These are phyloP conservation scores for Botrytis hyacinthi DNA, from an alignment of 2,329 filamentous ascomycete species.

Conservation along the genomic window DNA sequence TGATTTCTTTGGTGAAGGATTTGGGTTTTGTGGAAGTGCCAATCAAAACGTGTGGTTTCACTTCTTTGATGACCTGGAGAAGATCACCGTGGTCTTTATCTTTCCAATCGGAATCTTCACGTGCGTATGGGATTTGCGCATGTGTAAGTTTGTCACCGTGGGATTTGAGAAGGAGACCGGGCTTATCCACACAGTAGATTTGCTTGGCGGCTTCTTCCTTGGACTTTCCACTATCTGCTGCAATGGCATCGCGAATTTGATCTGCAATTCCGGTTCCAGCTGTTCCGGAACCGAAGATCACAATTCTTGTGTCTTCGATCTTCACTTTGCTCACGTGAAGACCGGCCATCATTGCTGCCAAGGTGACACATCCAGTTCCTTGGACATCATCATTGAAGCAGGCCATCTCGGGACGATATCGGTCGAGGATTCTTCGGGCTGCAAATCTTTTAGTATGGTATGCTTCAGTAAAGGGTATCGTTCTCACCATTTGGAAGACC, in stretches of 20 bases:
- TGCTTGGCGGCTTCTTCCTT: constrained; percentile 75
- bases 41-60: constrained; percentile 78
- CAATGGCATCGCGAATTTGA: constrained; percentile 77
- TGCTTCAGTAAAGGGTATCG: neutral
- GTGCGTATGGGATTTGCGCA: constrained; percentile 67
- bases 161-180: constrained; percentile 67
- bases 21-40: constrained; percentile 79
- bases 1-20: constrained; percentile 70
- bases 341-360: constrained; percentile 77
- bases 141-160: constrained; percentile 59
- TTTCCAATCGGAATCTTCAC: constrained; percentile 62
- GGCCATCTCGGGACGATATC: constrained; percentile 68
- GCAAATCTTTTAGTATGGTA: neutral
- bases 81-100: constrained; percentile 56
- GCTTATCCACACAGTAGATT: constrained; percentile 74
- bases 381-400: constrained; percentile 94
- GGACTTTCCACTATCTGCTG: constrained; percentile 61
- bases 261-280: constrained; percentile 85
- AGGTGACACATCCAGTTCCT: constrained; percentile 82
- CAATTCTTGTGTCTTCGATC: constrained; percentile 65
- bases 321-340: constrained; percentile 66
- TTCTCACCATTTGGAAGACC: constrained; percentile 65
- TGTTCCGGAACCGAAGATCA: constrained; percentile 78
- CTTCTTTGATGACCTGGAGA: constrained; percentile 62
- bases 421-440: constrained; percentile 69